phyloP scores from a whole-genome alignment of 257 asterid species.

The Salvia splendens region DNA sequence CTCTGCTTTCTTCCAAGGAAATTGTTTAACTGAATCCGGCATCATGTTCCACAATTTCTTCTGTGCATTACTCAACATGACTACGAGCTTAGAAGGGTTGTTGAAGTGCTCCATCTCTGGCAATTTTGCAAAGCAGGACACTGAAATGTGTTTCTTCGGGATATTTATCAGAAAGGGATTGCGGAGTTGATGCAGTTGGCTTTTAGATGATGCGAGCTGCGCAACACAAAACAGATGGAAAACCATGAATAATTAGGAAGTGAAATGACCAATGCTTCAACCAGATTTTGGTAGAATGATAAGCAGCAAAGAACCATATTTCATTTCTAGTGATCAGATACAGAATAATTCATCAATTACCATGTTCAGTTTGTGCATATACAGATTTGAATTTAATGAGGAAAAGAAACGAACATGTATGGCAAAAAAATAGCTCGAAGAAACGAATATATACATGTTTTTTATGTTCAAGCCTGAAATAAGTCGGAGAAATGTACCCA shows the following conservation, averaged over 20 bases:
- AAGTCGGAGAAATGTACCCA: background rate
- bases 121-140: slow-evolving; percentile 38
- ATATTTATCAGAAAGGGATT: slow-evolving; percentile 22
- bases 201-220: slow-evolving; percentile 41
- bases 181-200: slow-evolving; percentile 25
- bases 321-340: background rate
- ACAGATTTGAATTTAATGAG: background rate
- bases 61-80: slow-evolving; percentile 32
- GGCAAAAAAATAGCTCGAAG: background rate
- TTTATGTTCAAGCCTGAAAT: slow-evolving; percentile 1
- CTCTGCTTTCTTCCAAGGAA: slow-evolving; percentile 68
- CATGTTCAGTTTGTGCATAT: background rate
- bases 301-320: slow-evolving; percentile 1
- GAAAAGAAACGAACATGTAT: background rate
- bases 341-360: background rate
- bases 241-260: slow-evolving; percentile 1
- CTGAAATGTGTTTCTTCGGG: slow-evolving; percentile 34
- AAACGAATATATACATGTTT: background rate
- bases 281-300: background rate
- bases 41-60: slow-evolving; percentile 39
- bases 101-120: slow-evolving; percentile 39
- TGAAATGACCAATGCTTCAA: slow-evolving; percentile 5
- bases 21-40: slow-evolving; percentile 50
- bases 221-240: background rate
- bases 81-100: slow-evolving; percentile 41